Evolutionary conservation across 1,284 basidiomycete genomes (phyloP).

Genomic region (Takashimella tepidaria): DNA sequence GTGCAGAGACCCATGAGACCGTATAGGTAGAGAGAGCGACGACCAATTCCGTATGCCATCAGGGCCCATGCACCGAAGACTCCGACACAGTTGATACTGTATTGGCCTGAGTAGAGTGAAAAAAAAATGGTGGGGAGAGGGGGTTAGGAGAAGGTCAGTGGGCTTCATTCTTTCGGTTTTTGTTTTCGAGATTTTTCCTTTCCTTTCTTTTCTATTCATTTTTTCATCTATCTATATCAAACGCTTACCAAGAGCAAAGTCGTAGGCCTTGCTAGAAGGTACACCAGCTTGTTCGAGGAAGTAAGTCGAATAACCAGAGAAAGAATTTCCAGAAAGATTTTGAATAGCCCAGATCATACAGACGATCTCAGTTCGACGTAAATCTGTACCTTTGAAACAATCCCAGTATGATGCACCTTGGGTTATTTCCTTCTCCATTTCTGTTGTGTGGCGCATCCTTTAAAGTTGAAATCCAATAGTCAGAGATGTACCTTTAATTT

Average conservation of each 20-base stretch:
- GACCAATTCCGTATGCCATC: slow-evolving; percentile 47
- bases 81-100: slow-evolving; percentile 34
- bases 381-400: slow-evolving; percentile 47
- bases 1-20: slow-evolving; percentile 48
- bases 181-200: too few relatives aligned
- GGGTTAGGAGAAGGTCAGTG: too few relatives aligned
- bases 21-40: slow-evolving; percentile 49
- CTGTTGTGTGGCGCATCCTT: slow-evolving; percentile 12
- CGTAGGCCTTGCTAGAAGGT: slow-evolving; percentile 40
- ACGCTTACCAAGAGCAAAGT: slow-evolving; percentile 39
- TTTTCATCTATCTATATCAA: too few relatives aligned
- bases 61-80: slow-evolving; percentile 43
- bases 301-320: slow-evolving; percentile 19
- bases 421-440: slow-evolving; percentile 10
- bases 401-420: slow-evolving; percentile 41
- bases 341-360: slow-evolving; percentile 39
- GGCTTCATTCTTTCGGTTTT: too few relatives aligned
- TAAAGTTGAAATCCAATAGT: too few relatives aligned
- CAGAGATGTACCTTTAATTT: too few relatives aligned
- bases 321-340: slow-evolving; percentile 41
- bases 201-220: too few relatives aligned
- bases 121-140: too few relatives aligned
- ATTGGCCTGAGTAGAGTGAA: slow-evolving; percentile 23
- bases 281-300: slow-evolving; percentile 49
- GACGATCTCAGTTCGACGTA: slow-evolving; percentile 47